These are phyloP conservation scores for Oryza meridionalis DNA, from an alignment of 176 grass and related monocot genomes.

Conservation along the genomic window DNA sequence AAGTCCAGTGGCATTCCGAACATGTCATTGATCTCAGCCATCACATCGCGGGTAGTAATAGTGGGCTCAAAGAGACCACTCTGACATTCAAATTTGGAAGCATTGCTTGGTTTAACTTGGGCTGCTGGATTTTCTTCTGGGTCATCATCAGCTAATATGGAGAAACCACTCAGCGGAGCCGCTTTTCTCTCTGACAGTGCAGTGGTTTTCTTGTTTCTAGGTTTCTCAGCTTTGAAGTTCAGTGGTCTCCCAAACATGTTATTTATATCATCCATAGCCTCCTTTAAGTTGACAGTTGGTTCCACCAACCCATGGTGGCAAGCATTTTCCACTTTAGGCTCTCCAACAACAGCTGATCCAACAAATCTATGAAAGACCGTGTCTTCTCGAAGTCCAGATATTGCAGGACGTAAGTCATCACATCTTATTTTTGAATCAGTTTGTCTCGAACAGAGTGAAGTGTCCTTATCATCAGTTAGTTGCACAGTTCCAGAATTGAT, in stretches of 20 bases:
- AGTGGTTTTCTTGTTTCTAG: conserved; percentile 45
- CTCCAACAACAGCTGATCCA: conserved; percentile 68
- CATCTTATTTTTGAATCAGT: conserved; percentile 20
- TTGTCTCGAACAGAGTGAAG: conserved; percentile 26
- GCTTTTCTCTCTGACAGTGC: conserved; percentile 44
- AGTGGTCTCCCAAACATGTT: conserved; percentile 88
- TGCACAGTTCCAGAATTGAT: conserved; percentile 26
- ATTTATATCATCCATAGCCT: conserved; percentile 94
- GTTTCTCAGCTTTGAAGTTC: conserved; percentile 64
- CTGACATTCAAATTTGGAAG: conserved; percentile 45
- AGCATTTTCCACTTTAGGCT: conserved; percentile 85
- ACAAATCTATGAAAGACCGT: conserved; percentile 85
- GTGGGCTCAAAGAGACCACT: conserved; percentile 89
- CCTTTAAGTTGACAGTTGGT: conserved; percentile 85
- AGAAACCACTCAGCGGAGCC: conserved; percentile 51
- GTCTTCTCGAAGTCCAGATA: conserved; percentile 61
- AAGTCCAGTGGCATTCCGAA: conserved; percentile 86
- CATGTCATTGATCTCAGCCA: conserved; percentile 91
- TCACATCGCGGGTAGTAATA: conserved; percentile 72
- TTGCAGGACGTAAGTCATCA: conserved; percentile 34
- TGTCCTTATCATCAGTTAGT: conserved; percentile 17
- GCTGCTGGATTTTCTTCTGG: conserved; percentile 37
- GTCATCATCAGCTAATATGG: conserved; percentile 74
- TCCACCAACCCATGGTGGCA: conserved; percentile 91
- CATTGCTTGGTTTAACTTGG: conserved; percentile 26